Conservation (phyloP, 2,329 filamentous ascomycete genomes). For the Teratosphaeria destructans region DNA sequence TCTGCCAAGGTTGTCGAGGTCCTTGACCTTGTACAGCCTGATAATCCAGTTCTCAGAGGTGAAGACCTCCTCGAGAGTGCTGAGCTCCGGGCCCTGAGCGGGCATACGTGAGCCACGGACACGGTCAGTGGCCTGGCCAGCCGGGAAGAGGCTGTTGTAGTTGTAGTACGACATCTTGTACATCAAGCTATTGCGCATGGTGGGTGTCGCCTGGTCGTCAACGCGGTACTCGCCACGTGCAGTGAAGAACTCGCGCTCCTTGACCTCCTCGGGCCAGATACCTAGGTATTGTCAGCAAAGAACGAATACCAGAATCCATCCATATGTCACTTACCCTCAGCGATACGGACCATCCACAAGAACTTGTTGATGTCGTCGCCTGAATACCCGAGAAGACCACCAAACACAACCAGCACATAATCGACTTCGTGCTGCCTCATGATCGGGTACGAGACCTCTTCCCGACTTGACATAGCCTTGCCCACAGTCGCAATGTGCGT, state of each 20-base stretch:
- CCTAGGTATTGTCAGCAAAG: constrained; percentile 13
- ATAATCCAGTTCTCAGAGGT: constrained; percentile 99
- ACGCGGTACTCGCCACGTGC: constrained; percentile 87
- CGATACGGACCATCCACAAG: constrained; percentile 99
- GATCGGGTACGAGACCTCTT: constrained; percentile 97
- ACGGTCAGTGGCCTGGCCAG: constrained; percentile 80
- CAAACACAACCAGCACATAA: constrained; percentile 96
- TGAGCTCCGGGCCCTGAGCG: constrained; percentile 73
- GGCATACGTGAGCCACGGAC: constrained; percentile 75
- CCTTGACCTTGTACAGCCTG: constrained; percentile 98
- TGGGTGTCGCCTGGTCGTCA: constrained; percentile 82
- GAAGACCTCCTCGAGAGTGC: constrained; percentile 89
- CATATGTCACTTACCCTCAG: constrained; percentile 54
- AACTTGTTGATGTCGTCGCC: constrained; percentile 99
- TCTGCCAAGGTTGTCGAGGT: constrained; percentile 88
- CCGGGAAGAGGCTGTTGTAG: constrained; percentile 82
- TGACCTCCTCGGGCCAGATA: constrained; percentile 99
- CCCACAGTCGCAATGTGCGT: constrained; percentile 98
- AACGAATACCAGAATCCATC: neutral
- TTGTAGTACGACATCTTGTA: constrained; percentile 99
- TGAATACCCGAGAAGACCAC: constrained; percentile 89
- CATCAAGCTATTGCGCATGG: constrained; percentile 99
- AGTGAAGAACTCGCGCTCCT: constrained; percentile 94
- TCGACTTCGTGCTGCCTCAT: constrained; percentile 98
- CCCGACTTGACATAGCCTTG: constrained; percentile 94